Percentiles rank a stretch among this genome's conserved stretches.
phyloP scores from a whole-genome alignment of 805 yeast species.

The Komagataella kurtzmanii region DNA sequence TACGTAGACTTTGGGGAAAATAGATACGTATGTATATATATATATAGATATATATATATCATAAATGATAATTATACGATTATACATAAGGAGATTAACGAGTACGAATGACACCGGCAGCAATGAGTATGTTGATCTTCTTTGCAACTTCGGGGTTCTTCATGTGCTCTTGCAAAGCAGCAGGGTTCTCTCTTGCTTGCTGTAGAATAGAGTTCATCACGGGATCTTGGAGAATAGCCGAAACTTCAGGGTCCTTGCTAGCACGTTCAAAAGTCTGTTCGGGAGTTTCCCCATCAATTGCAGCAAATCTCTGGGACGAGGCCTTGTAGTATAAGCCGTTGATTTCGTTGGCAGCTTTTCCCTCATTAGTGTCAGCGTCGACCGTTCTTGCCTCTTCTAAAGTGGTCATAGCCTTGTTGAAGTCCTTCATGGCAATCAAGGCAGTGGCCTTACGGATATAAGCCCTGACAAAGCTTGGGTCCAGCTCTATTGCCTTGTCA shows the following conservation, averaged over 20 bases:
- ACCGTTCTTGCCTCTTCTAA: constrained; percentile 64
- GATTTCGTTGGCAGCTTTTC: constrained; percentile 56
- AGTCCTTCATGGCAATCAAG: constrained; percentile 82
- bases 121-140: constrained; percentile 80
- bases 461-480: constrained; percentile 85
- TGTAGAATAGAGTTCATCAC: constrained; percentile 90
- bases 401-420: constrained; percentile 68
- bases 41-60: too few species aligned
- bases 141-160: constrained; percentile 84
- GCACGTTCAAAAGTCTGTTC: constrained; percentile 91
- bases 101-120: constrained; percentile 94
- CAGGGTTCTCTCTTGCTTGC: constrained; percentile 92
- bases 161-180: constrained; percentile 96
- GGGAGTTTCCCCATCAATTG: constrained; percentile 79
- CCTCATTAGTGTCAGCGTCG: constrained; percentile 51
- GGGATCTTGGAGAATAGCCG: constrained; percentile 80
- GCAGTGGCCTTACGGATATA: constrained; percentile 95
- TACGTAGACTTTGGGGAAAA: background rate
- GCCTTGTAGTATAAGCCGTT: constrained; percentile 76
- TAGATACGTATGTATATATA: background rate
- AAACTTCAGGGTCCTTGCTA: constrained; percentile 88
- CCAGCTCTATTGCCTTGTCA: constrained; percentile 76
- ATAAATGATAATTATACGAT: background rate
- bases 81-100: constrained; percentile 25
- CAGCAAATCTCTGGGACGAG: constrained; percentile 61